Conservation (phyloP, 164 flowering plant species). For the Warburgia ugandensis region DNA sequence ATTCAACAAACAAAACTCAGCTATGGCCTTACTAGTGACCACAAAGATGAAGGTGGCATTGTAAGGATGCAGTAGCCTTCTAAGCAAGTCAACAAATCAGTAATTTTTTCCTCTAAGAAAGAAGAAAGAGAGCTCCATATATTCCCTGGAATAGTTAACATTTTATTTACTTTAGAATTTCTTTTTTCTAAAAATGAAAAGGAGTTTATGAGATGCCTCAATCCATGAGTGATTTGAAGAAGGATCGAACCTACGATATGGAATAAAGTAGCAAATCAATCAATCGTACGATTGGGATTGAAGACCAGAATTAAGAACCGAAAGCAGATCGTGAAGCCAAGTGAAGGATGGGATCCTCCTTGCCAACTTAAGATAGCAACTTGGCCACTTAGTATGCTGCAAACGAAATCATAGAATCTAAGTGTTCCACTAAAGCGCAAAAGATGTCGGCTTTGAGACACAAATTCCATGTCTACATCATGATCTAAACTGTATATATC, state of each 20-base stretch:
- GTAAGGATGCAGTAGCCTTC: too few relatives aligned
- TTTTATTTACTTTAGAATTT: too few relatives aligned
- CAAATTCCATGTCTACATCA: background rate
- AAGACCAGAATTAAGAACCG: background rate
- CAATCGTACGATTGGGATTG: slow-evolving; percentile 1
- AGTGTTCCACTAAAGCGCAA: background rate
- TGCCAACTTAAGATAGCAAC: background rate
- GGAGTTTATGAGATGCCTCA: too few relatives aligned
- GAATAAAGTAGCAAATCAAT: background rate
- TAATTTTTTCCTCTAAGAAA: too few relatives aligned
- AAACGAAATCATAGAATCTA: background rate
- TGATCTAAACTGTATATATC: background rate
- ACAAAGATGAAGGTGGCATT: too few relatives aligned
- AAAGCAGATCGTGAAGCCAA: background rate
- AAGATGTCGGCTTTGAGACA: background rate
- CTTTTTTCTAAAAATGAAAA: too few relatives aligned
- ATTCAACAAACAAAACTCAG: too few relatives aligned
- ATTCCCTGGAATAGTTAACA: too few relatives aligned
- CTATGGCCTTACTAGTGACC: too few relatives aligned
- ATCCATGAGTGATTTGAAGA: background rate
- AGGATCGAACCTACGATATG: too few relatives aligned
- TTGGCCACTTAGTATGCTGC: slow-evolving; percentile 4
- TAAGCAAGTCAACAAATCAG: too few relatives aligned
- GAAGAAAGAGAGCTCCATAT: too few relatives aligned
- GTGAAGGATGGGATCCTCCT: background rate